These are phyloP conservation scores for Skeletonema tropicum DNA, from an alignment of 108 stramenopile species.

Conservation along the genomic window DNA sequence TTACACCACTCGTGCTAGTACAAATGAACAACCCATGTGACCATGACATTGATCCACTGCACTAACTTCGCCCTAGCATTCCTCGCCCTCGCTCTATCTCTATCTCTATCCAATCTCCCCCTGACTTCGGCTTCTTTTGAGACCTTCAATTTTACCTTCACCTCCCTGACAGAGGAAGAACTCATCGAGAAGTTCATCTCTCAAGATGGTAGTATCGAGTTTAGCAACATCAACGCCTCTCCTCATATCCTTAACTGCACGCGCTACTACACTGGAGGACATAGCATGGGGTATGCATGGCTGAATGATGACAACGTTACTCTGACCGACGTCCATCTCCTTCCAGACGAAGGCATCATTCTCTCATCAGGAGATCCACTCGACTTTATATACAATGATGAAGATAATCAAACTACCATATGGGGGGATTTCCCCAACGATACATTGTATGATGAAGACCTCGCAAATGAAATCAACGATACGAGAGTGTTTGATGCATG, in stretches of 20 bases:
- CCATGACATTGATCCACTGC: no score
- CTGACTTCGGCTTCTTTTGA: no score
- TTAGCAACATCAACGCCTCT: constrained; percentile 25
- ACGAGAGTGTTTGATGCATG: constrained; percentile 30
- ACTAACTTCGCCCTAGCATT: no score
- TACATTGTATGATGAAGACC: neutral
- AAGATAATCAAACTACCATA: constrained; percentile 5
- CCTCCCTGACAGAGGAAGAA: neutral
- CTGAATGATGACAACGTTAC: neutral
- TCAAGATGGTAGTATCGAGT: constrained; percentile 31
- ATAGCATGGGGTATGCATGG: neutral
- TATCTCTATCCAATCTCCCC: no score
- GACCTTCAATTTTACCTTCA: no score
- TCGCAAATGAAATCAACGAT: neutral
- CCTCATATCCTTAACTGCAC: constrained; percentile 16
- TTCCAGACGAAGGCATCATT: constrained; percentile 31
- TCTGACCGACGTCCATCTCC: neutral
- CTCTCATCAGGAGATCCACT: constrained; percentile 26
- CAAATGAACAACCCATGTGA: no score
- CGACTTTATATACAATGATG: constrained; percentile 31
- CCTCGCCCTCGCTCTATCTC: no score
- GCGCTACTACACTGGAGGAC: constrained; percentile 17
- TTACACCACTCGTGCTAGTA: no score
- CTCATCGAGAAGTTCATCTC: constrained; percentile 10
- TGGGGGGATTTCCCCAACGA: neutral